Evolutionary conservation across 805 yeast species (phyloP).

Genomic region (Hyphopichia homilentoma): DNA sequence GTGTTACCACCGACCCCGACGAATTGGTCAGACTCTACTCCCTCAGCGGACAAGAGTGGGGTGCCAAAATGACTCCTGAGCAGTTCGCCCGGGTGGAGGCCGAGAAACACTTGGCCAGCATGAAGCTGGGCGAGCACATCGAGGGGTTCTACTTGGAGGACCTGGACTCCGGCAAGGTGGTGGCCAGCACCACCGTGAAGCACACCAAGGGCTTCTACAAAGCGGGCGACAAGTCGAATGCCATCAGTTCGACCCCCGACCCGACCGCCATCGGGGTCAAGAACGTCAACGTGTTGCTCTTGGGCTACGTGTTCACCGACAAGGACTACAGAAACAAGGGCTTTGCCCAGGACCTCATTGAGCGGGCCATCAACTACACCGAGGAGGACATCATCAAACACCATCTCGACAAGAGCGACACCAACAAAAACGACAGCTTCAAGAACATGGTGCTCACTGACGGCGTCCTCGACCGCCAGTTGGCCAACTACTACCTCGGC

Average conservation of each 20-base stretch:
- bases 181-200: constrained; percentile 20
- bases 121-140: constrained; percentile 15
- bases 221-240: constrained; percentile 20
- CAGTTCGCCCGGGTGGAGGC: constrained; percentile 20
- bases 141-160: constrained; percentile 25
- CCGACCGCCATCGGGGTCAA: constrained; percentile 29
- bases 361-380: constrained; percentile 24
- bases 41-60: constrained; percentile 24
- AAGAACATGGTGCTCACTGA: constrained; percentile 26
- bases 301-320: constrained; percentile 26
- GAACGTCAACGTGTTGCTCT: constrained; percentile 21
- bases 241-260: constrained; percentile 26
- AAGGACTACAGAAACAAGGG: constrained; percentile 24
- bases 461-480: constrained; percentile 22
- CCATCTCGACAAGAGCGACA: constrained; percentile 18
- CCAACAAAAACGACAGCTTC: constrained; percentile 24
- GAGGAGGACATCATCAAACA: constrained; percentile 27
- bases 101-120: constrained; percentile 8
- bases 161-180: constrained; percentile 14
- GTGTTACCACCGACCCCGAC: constrained; percentile 17
- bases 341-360: constrained; percentile 23
- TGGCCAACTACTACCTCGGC: constrained; percentile 31
- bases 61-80: constrained; percentile 13
- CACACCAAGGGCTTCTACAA: constrained; percentile 25
- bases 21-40: constrained; percentile 16